A percentile compares a stretch with the other conserved stretches of the same genome.
Conservation (phyloP, 345 rosid species). For the Hibiscus trionum region DNA sequence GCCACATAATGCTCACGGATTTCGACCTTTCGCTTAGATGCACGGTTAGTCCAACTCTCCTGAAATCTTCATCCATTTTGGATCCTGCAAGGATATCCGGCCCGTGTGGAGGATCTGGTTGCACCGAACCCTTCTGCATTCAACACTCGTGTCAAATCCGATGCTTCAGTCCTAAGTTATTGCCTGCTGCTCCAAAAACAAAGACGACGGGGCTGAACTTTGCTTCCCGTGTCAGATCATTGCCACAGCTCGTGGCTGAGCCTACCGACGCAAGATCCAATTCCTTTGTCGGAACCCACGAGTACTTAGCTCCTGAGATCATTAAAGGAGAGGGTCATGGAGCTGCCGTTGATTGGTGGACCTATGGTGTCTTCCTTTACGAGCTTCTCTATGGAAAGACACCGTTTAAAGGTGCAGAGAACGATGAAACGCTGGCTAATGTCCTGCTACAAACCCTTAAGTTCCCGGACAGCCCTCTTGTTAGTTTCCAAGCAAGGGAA, state of each 20-base stretch:
- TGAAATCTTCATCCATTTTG: conserved; percentile 33
- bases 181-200: conserved; percentile 53
- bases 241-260: conserved; percentile 94
- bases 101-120: conserved; percentile 49
- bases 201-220: conserved; percentile 40
- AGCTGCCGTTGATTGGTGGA: conserved; percentile 99
- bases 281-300: conserved; percentile 47
- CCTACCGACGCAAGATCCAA: conserved; percentile 32
- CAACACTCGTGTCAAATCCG: conserved; percentile 72
- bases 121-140: conserved; percentile 70
- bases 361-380: conserved; percentile 71
- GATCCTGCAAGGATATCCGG: conserved; percentile 62
- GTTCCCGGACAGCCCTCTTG: conserved; percentile 71
- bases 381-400: conserved; percentile 86
- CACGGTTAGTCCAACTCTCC: conserved; percentile 74
- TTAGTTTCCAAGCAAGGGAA: no score
- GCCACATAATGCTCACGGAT: conserved; percentile 97
- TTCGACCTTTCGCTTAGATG: conserved; percentile 87
- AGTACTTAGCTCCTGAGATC: conserved; percentile 92
- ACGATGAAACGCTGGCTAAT: conserved; percentile 75
- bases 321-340: conserved; percentile 96
- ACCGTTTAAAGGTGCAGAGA: conserved; percentile 73
- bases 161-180: conserved; percentile 80
- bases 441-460: conserved; percentile 60
- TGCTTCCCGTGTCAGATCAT: conserved; percentile 37